Conservation (phyloP, 495 filamentous ascomycete genomes). For the Penicillium lividum region DNA sequence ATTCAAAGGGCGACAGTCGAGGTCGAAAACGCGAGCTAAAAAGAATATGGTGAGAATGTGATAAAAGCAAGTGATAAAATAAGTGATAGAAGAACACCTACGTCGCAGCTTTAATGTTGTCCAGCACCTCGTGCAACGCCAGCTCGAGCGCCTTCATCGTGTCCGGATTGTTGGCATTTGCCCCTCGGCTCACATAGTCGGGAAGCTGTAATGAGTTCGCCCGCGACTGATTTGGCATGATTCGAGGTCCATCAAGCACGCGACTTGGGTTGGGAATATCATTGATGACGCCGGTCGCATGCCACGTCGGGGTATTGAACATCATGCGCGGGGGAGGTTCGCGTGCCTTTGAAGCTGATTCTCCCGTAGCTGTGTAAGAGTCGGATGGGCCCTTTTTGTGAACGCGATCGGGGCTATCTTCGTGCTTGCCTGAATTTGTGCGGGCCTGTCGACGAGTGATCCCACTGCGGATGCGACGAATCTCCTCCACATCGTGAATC, state of each 20-base stretch:
- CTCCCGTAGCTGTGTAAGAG: slow-evolving; percentile 18
- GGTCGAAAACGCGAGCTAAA: slow-evolving; percentile 36
- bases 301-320: slow-evolving; percentile 70
- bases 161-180: slow-evolving; percentile 63
- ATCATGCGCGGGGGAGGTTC: slow-evolving; percentile 50
- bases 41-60: slow-evolving; percentile 3
- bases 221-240: slow-evolving; percentile 43
- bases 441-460: slow-evolving; percentile 82
- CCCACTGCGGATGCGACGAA: slow-evolving; percentile 72
- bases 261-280: slow-evolving; percentile 57
- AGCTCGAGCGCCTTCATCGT: slow-evolving; percentile 78
- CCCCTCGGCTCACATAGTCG: slow-evolving; percentile 59
- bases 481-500: slow-evolving; percentile 83
- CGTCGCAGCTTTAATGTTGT: slow-evolving; percentile 79
- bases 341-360: slow-evolving; percentile 31
- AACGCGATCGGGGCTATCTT: slow-evolving; percentile 42
- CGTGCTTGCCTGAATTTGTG: slow-evolving; percentile 58
- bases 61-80: background rate
- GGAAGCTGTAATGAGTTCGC: slow-evolving; percentile 52
- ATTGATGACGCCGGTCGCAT: slow-evolving; percentile 80
- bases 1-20: slow-evolving; percentile 68
- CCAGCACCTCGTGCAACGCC: slow-evolving; percentile 76
- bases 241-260: slow-evolving; percentile 37
- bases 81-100: slow-evolving; percentile 39
- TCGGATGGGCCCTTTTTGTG: slow-evolving; percentile 35